Conservation (phyloP, 371 early-diverging fungal species). For the Mortierella sp. region DNA sequence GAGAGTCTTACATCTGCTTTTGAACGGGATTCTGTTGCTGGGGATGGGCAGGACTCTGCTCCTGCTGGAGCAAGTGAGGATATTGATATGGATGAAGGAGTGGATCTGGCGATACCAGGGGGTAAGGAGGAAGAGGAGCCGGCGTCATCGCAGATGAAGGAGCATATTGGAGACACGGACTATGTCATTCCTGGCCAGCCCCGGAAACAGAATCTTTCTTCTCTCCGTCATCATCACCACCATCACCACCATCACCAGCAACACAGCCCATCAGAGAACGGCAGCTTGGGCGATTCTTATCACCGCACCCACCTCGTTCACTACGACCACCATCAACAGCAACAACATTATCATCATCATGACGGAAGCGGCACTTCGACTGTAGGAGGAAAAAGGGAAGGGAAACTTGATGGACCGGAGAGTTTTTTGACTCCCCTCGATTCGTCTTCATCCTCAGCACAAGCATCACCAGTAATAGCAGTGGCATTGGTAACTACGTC, state of each 20-base stretch:
- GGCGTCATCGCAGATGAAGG: not conserved
- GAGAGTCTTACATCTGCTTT: not conserved
- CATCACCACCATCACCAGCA: not conserved
- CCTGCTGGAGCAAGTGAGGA: not conserved
- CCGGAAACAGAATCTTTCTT: constrained; percentile 9
- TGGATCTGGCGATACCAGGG: not conserved
- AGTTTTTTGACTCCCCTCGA: not conserved
- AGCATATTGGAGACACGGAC: constrained; percentile 27
- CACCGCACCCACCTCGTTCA: not conserved
- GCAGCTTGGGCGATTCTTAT: not conserved
- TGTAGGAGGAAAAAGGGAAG: too few species aligned
- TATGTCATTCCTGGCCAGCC: constrained; percentile 44
- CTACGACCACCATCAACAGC: not conserved
- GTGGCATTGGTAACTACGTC: not conserved
- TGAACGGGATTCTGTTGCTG: not conserved
- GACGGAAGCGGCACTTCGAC: not conserved
- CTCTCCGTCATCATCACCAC: not conserved
- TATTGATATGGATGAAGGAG: not conserved
- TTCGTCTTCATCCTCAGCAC: not conserved
- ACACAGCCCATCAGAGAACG: not conserved
- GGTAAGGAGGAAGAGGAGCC: not conserved
- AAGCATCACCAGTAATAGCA: too few species aligned
- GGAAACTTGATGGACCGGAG: not conserved
- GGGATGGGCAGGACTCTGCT: not conserved
- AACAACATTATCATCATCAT: not conserved